These are phyloP conservation scores for Camelina sativa DNA, from an alignment of 345 rosid genomes.

Conservation along the genomic window DNA sequence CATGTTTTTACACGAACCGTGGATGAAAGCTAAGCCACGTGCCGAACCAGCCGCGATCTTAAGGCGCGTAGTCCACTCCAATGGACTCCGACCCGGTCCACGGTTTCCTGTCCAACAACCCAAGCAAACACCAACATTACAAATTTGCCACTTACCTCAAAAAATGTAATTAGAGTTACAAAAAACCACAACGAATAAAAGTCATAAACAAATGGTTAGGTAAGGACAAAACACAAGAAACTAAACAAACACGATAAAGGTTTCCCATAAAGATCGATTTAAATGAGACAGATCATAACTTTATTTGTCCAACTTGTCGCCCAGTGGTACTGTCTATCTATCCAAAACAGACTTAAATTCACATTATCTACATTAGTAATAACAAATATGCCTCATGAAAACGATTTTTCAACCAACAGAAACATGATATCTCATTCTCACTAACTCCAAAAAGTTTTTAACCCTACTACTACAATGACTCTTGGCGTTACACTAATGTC, in stretches of 20 bases:
- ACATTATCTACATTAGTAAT: conserved; percentile 15
- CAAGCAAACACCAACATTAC: conserved; percentile 12
- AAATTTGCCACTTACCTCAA: conserved; percentile 22
- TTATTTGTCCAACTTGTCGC: conserved; percentile 38
- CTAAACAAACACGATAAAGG: not conserved
- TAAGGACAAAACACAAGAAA: conserved; percentile 14
- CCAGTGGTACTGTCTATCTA: conserved; percentile 19
- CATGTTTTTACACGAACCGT: conserved; percentile 68
- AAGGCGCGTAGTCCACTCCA: conserved; percentile 87
- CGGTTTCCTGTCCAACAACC: conserved; percentile 62
- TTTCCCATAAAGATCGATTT: not conserved
- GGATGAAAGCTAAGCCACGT: conserved; percentile 76
- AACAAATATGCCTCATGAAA: conserved; percentile 29
- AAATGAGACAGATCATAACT: conserved; percentile 43
- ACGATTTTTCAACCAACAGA: not conserved
- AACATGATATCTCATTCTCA: not conserved
- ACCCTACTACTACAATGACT: conserved; percentile 9
- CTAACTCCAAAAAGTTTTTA: conserved; percentile 10
- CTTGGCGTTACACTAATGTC: conserved; percentile 34
- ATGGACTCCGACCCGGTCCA: conserved; percentile 87
- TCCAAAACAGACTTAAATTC: conserved; percentile 21
- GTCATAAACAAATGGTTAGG: not conserved
- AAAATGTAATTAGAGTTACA: conserved; percentile 20
- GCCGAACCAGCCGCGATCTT: conserved; percentile 85
- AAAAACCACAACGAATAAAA: not conserved